Evolutionary conservation across 2,329 filamentous ascomycete species (phyloP).

Genomic region (Hypoxylon sp.): DNA sequence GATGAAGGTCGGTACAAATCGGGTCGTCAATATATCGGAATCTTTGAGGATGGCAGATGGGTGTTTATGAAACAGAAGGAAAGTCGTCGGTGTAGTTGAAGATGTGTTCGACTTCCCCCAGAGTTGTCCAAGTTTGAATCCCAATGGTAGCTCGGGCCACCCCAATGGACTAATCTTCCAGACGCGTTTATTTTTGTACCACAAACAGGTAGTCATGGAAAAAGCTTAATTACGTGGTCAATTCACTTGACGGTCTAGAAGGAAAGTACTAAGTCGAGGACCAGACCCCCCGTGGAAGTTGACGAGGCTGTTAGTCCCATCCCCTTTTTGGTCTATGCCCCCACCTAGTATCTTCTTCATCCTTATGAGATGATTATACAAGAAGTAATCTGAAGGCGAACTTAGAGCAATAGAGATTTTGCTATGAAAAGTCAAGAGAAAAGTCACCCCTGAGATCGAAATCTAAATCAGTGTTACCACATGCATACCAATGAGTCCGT

Average conservation of each 20-base stretch:
- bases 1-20: neutral
- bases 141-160: neutral
- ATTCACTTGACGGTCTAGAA: neutral
- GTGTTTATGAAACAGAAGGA: neutral
- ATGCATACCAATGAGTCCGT: neutral
- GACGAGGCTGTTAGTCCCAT: neutral
- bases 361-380: neutral
- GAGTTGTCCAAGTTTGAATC: neutral
- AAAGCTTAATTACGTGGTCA: neutral
- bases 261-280: neutral
- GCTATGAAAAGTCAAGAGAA: neutral
- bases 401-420: neutral
- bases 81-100: neutral
- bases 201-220: neutral
- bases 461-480: neutral
- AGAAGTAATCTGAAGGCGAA: neutral
- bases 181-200: neutral
- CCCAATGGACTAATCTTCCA: neutral
- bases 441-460: neutral
- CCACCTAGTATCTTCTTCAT: neutral
- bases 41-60: too few species aligned
- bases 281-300: neutral
- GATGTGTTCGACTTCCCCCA: neutral
- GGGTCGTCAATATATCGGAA: neutral
- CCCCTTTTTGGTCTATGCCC: neutral